Conservation (phyloP, 2,329 filamentous ascomycete genomes). For the Colletotrichum echinochloae region DNA sequence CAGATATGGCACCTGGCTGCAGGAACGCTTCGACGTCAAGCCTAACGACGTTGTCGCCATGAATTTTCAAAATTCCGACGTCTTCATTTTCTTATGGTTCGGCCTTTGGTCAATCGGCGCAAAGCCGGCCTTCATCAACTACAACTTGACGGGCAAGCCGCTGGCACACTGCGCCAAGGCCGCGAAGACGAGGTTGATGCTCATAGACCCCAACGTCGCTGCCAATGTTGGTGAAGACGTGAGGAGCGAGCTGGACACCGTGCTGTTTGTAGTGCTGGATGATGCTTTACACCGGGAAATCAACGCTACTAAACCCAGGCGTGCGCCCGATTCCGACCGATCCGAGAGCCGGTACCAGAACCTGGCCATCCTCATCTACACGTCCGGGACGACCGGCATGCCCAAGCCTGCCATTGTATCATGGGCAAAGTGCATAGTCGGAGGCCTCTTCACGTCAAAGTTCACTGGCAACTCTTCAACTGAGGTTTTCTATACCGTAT, state of each 20-base stretch:
- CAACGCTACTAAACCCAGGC: constrained; percentile 60
- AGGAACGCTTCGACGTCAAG: constrained; percentile 70
- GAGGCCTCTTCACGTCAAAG: constrained; percentile 62
- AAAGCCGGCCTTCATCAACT: constrained; percentile 88
- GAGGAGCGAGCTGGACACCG: constrained; percentile 58
- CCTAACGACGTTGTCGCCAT: constrained; percentile 83
- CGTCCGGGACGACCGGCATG: constrained; percentile 85
- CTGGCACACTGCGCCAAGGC: constrained; percentile 80
- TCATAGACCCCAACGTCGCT: constrained; percentile 75
- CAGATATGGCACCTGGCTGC: constrained; percentile 81
- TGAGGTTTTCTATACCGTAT: constrained; percentile 82
- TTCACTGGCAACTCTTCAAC: constrained; percentile 69
- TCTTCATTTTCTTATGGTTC: constrained; percentile 80
- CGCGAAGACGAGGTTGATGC: constrained; percentile 73
- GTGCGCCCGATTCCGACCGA: constrained; percentile 70
- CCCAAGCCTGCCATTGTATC: constrained; percentile 83
- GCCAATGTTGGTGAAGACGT: constrained; percentile 69
- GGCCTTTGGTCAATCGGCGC: constrained; percentile 88
- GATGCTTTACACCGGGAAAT: constrained; percentile 68
- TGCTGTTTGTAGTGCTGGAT: constrained; percentile 73
- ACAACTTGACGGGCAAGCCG: constrained; percentile 79
- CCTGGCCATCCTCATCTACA: constrained; percentile 83
- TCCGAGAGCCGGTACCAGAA: constrained; percentile 62
- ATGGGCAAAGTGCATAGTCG: constrained; percentile 74
- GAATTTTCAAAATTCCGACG: constrained; percentile 84